These are phyloP conservation scores for Berberis vulgaris DNA, from an alignment of 164 flowering plant genomes.

Conservation along the genomic window DNA sequence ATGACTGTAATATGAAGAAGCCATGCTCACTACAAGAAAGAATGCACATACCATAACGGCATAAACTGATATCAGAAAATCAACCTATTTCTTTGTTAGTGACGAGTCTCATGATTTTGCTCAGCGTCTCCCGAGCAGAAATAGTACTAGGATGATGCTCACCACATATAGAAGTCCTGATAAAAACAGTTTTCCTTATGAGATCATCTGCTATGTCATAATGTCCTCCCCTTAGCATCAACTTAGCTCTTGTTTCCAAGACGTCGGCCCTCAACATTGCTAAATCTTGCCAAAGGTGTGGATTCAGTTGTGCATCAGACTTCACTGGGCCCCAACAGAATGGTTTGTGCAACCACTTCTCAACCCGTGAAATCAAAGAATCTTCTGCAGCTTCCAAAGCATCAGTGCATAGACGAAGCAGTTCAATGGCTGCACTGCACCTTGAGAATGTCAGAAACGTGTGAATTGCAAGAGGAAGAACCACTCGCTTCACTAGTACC, in stretches of 20 bases:
- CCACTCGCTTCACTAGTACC: constrained; percentile 50
- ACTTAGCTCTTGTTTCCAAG: constrained; percentile 78
- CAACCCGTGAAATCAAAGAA: constrained; percentile 68
- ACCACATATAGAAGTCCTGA: constrained; percentile 81
- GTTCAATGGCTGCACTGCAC: constrained; percentile 72
- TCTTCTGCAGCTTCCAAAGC: constrained; percentile 82
- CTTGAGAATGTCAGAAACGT: constrained; percentile 67
- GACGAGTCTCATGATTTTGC: constrained; percentile 68
- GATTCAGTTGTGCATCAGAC: constrained; percentile 76
- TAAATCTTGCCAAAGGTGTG: constrained; percentile 86
- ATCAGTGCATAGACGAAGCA: constrained; percentile 69
- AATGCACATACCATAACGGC: neutral
- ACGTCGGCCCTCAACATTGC: constrained; percentile 76
- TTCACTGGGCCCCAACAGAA: constrained; percentile 72
- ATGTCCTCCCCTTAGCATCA: constrained; percentile 80
- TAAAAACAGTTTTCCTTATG: constrained; percentile 66
- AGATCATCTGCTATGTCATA: constrained; percentile 84
- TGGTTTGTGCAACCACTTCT: constrained; percentile 73
- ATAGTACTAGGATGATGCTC: constrained; percentile 75
- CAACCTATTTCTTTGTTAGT: constrained; percentile 40
- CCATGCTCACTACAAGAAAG: constrained; percentile 18
- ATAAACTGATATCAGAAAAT: neutral
- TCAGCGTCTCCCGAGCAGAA: constrained; percentile 64
- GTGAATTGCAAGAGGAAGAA: constrained; percentile 66
- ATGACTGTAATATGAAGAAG: constrained; percentile 26